phyloP scores from a whole-genome alignment of 345 rosid genomes.

The Arabis alpina region DNA sequence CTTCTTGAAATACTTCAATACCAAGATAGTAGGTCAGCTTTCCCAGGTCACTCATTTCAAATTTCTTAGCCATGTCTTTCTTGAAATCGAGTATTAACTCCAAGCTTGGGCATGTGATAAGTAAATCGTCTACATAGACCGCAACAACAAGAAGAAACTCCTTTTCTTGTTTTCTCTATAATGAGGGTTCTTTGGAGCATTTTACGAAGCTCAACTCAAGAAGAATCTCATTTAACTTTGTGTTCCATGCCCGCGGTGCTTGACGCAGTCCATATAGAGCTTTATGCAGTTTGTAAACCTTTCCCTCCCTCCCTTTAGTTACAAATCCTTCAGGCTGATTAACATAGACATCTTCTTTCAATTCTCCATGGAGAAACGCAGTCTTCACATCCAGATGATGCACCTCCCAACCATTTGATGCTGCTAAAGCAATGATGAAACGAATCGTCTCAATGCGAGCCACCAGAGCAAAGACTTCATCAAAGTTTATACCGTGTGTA shows the following conservation, averaged over 20 bases:
- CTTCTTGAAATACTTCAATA: too few species aligned
- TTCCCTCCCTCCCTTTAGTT: neutral
- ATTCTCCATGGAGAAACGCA: too few species aligned
- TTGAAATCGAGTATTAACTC: too few species aligned
- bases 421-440: neutral
- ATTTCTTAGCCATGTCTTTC: too few species aligned
- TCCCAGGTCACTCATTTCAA: too few species aligned
- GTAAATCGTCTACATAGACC: neutral
- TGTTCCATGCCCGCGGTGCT: too few species aligned
- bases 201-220: neutral
- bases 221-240: neutral
- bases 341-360: neutral
- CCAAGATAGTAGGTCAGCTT: too few species aligned
- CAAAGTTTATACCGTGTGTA: neutral
- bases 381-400: neutral
- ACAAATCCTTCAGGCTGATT: neutral
- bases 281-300: neutral
- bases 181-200: neutral
- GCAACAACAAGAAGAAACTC: neutral
- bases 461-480: neutral
- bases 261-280: too few species aligned
- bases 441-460: neutral
- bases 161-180: neutral
- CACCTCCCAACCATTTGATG: neutral
- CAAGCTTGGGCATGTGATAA: neutral